These are phyloP conservation scores for Phylloporus scabripes DNA, from an alignment of 768 basidiomycete species.

Conservation along the genomic window DNA sequence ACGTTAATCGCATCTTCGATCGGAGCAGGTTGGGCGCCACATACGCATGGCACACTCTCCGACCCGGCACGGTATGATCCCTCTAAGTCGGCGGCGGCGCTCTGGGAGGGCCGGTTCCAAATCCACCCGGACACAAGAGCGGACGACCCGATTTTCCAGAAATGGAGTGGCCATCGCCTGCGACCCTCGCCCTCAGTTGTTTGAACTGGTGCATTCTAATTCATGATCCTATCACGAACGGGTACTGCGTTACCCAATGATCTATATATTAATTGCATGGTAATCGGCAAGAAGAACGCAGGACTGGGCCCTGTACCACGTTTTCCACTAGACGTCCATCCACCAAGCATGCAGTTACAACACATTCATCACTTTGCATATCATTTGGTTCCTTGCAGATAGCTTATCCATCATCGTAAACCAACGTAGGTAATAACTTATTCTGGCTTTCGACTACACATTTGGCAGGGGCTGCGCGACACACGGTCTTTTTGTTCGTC, in stretches of 20 bases:
- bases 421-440: slow-evolving; percentile 13
- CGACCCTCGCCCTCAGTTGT: slow-evolving; percentile 14
- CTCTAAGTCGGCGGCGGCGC: slow-evolving; percentile 72
- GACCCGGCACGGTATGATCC: slow-evolving; percentile 76
- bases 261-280: slow-evolving; percentile 10
- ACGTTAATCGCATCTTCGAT: slow-evolving; percentile 68
- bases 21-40: slow-evolving; percentile 60
- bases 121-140: slow-evolving; percentile 79
- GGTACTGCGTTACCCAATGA: slow-evolving; percentile 2
- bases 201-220: slow-evolving; percentile 6
- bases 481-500: not conserved
- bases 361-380: not conserved
- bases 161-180: slow-evolving; percentile 26
- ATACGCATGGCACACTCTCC: slow-evolving; percentile 51
- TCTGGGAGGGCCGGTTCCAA: slow-evolving; percentile 83
- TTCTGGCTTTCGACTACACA: slow-evolving; percentile 3
- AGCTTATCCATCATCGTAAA: slow-evolving; percentile 23
- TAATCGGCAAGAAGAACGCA: slow-evolving; percentile 5
- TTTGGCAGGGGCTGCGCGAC: not conserved
- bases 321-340: not conserved
- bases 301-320: slow-evolving; percentile 8
- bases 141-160: slow-evolving; percentile 49
- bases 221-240: slow-evolving; percentile 5
- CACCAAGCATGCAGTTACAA: not conserved
- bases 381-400: slow-evolving; percentile 12